These are phyloP conservation scores for Neurospora sp. DNA, from an alignment of 495 filamentous ascomycete species.

Conservation along the genomic window DNA sequence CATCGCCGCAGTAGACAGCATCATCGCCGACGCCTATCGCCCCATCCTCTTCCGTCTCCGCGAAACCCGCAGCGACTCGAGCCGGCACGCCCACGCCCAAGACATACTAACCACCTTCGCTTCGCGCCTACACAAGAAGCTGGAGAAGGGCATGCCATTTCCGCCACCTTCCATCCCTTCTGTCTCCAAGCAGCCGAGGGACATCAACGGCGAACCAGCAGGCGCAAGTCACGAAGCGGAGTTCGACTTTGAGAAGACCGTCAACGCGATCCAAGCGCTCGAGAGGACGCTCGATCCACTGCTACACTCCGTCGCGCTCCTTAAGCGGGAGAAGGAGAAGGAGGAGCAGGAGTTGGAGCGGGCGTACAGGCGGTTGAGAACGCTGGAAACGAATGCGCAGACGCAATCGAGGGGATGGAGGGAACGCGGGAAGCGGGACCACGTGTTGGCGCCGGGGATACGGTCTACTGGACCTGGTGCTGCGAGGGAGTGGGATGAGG, in stretches of 20 bases:
- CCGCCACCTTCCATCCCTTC: slow-evolving; percentile 18
- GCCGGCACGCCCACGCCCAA: slow-evolving; percentile 25
- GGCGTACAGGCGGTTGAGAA: slow-evolving; percentile 28
- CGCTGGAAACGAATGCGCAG: slow-evolving; percentile 28
- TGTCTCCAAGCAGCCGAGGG: neutral
- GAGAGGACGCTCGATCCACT: slow-evolving; percentile 33
- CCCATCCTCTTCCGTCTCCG: slow-evolving; percentile 32
- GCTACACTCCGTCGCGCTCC: slow-evolving; percentile 33
- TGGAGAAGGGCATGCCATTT: slow-evolving; percentile 32
- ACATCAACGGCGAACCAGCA: neutral
- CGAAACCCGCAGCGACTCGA: slow-evolving; percentile 15
- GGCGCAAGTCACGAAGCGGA: slow-evolving; percentile 23
- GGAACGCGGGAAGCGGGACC: slow-evolving; percentile 26
- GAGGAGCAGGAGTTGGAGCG: slow-evolving; percentile 26
- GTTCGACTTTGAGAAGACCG: slow-evolving; percentile 33
- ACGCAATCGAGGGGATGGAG: slow-evolving; percentile 28
- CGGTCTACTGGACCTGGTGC: neutral
- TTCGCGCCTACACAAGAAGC: slow-evolving; percentile 25
- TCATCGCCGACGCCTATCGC: slow-evolving; percentile 27
- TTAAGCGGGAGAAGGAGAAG: slow-evolving; percentile 29
- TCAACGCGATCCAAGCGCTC: slow-evolving; percentile 25
- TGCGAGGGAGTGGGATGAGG: neutral
- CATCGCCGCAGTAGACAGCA: slow-evolving; percentile 23
- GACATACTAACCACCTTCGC: slow-evolving; percentile 24
- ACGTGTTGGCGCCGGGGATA: slow-evolving; percentile 30